A percentile compares a stretch with the other conserved stretches of the same genome.
Evolutionary conservation across 2,329 filamentous ascomycete genomes (phyloP).

Genomic region (Coleophoma eucalyptorum): DNA sequence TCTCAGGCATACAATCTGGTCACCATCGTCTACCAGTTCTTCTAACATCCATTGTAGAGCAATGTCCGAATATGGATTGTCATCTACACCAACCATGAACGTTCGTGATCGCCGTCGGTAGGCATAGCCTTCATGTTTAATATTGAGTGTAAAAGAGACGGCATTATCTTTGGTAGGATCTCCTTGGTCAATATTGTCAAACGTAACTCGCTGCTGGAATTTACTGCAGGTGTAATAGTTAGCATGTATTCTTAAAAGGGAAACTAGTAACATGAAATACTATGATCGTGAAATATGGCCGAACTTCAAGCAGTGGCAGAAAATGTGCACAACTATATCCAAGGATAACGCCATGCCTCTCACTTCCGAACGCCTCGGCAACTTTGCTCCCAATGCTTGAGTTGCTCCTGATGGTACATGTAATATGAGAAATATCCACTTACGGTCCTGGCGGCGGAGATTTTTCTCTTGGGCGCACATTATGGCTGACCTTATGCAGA

Average conservation of each 20-base stretch:
- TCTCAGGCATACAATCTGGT: constrained; percentile 69
- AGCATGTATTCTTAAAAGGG: not conserved
- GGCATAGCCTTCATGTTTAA: constrained; percentile 69
- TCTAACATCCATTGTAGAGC: constrained; percentile 73
- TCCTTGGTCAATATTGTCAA: constrained; percentile 68
- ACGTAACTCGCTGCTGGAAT: constrained; percentile 67
- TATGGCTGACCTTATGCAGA: constrained; percentile 7
- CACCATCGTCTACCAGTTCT: constrained; percentile 72
- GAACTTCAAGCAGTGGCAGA: not conserved
- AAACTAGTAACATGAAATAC: not conserved
- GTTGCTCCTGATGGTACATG: not conserved
- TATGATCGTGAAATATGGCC: constrained; percentile 2
- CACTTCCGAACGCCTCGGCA: too few relatives aligned
- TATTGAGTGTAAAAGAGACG: constrained; percentile 66
- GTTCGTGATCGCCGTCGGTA: constrained; percentile 64
- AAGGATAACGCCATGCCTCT: too few relatives aligned
- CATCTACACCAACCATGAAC: constrained; percentile 69
- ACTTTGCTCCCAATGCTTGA: too few relatives aligned
- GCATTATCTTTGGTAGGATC: constrained; percentile 52
- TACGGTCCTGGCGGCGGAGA: constrained; percentile 33
- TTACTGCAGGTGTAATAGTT: constrained; percentile 31
- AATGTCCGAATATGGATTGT: constrained; percentile 72
- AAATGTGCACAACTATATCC: too few relatives aligned
- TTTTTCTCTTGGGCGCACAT: constrained; percentile 21
- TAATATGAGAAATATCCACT: constrained; percentile 13